phyloP scores from a whole-genome alignment of 2,329 filamentous ascomycete genomes.

The Sclerotiophoma versabilis region DNA sequence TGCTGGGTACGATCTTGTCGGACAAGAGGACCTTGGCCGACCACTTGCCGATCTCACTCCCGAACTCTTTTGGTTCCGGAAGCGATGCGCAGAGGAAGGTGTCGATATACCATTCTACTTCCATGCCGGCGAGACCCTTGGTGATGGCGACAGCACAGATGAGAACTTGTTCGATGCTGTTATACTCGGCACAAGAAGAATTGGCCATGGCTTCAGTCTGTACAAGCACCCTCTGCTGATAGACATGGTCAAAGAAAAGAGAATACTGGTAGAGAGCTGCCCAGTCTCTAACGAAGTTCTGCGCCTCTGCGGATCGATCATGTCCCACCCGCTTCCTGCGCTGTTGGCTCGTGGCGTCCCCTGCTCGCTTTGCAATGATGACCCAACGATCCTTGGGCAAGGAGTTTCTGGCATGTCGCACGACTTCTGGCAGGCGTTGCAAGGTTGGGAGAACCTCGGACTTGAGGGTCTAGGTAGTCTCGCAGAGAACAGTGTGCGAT shows the following conservation, averaged over 20 bases:
- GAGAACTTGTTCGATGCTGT: constrained; percentile 89
- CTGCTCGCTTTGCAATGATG: constrained; percentile 87
- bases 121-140: constrained; percentile 88
- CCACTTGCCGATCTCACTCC: constrained; percentile 79
- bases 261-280: constrained; percentile 87
- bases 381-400: constrained; percentile 87
- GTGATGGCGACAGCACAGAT: constrained; percentile 78
- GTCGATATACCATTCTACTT: constrained; percentile 94
- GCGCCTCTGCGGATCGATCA: constrained; percentile 76
- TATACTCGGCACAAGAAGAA: constrained; percentile 82
- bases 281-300: constrained; percentile 91
- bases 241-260: constrained; percentile 86
- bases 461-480: constrained; percentile 84
- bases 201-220: constrained; percentile 87
- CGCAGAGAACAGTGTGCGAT: constrained; percentile 91
- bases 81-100: constrained; percentile 77
- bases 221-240: constrained; percentile 91
- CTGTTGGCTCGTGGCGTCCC: constrained; percentile 84
- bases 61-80: constrained; percentile 91
- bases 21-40: constrained; percentile 82
- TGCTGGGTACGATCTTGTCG: constrained; percentile 88
- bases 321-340: constrained; percentile 81
- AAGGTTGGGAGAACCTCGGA: constrained; percentile 91
- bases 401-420: constrained; percentile 83
- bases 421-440: constrained; percentile 92